Percentiles rank a stretch among this genome's conserved stretches.
These are phyloP conservation scores for Lipomyces chichibuensis DNA, from an alignment of 805 yeast genomes.

Conservation along the genomic window DNA sequence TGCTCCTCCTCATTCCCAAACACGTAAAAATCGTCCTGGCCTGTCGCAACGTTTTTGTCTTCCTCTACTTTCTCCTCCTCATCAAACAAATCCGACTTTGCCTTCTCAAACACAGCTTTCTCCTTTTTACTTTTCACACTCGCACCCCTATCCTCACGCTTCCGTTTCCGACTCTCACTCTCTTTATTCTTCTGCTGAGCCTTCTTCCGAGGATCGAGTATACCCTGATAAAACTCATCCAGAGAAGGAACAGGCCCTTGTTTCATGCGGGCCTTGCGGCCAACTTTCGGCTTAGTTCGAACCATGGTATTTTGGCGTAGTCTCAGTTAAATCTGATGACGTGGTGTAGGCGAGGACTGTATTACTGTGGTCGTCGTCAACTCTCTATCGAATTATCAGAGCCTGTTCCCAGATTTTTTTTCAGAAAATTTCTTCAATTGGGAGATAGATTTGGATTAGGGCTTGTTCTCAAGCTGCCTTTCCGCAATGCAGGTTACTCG, in stretches of 20 bases:
- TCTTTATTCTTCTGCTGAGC: slow-evolving; percentile 41
- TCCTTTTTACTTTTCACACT: slow-evolving; percentile 38
- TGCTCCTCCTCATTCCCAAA: slow-evolving; percentile 37
- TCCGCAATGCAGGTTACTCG: too few relatives aligned
- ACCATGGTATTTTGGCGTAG: background rate
- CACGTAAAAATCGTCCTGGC: slow-evolving; percentile 30
- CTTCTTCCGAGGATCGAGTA: slow-evolving; percentile 49
- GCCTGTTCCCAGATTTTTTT: background rate
- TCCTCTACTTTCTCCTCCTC: background rate
- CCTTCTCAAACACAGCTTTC: slow-evolving; percentile 29
- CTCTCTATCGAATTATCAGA: too few relatives aligned
- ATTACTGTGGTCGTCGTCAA: background rate
- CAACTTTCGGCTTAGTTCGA: slow-evolving; percentile 55
- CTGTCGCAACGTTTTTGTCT: slow-evolving; percentile 50
- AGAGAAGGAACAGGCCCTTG: slow-evolving; percentile 89
- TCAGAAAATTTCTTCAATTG: background rate
- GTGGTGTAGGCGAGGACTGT: background rate
- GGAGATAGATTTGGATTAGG: background rate
- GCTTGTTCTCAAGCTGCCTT: background rate
- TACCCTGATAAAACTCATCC: slow-evolving; percentile 70
- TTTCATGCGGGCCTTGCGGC: slow-evolving; percentile 89
- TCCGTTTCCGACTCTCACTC: slow-evolving; percentile 20
- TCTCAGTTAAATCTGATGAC: background rate
- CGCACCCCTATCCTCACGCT: slow-evolving; percentile 42
- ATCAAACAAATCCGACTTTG: slow-evolving; percentile 32